These are phyloP conservation scores for sunflower (Helianthus annuus) DNA, from an alignment of 129 eudicot species.

Conservation along the genomic window DNA sequence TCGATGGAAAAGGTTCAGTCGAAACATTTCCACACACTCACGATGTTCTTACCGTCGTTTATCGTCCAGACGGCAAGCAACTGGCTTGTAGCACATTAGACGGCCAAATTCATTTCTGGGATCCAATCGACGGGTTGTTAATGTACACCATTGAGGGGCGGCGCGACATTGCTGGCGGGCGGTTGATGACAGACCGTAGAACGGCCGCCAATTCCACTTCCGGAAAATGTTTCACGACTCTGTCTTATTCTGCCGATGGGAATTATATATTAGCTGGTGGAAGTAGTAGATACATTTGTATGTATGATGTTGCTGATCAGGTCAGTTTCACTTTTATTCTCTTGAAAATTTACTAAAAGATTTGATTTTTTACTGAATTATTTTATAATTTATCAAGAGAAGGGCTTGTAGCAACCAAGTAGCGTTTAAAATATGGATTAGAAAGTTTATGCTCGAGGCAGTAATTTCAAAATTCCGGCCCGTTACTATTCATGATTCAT, in stretches of 20 bases:
- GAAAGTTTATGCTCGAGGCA: neutral
- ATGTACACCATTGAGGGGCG: conserved; percentile 98
- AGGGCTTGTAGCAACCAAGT: conserved; percentile 11
- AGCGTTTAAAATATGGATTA: neutral
- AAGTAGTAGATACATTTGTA: conserved; percentile 84
- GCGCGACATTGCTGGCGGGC: conserved; percentile 94
- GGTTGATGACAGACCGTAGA: conserved; percentile 92
- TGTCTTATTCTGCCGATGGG: conserved; percentile 96
- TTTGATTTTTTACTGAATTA: neutral
- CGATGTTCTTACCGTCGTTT: conserved; percentile 90
- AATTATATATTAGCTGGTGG: conserved; percentile 97
- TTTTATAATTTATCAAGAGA: neutral
- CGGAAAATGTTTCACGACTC: conserved; percentile 89
- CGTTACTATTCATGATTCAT: neutral
- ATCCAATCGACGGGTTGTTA: conserved; percentile 73
- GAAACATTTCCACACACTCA: conserved; percentile 87
- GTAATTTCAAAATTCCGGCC: neutral
- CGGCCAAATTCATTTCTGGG: conserved; percentile 96
- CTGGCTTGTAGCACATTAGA: conserved; percentile 93
- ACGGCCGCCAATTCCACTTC: conserved; percentile 83
- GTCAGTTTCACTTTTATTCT: conserved; percentile 40
- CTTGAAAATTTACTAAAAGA: neutral
- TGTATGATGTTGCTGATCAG: conserved; percentile 99
- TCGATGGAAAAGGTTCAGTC: conserved; percentile 88
- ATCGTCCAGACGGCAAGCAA: conserved; percentile 98